These are phyloP conservation scores for Epithele typhae DNA, from an alignment of 768 basidiomycete species.

Conservation along the genomic window DNA sequence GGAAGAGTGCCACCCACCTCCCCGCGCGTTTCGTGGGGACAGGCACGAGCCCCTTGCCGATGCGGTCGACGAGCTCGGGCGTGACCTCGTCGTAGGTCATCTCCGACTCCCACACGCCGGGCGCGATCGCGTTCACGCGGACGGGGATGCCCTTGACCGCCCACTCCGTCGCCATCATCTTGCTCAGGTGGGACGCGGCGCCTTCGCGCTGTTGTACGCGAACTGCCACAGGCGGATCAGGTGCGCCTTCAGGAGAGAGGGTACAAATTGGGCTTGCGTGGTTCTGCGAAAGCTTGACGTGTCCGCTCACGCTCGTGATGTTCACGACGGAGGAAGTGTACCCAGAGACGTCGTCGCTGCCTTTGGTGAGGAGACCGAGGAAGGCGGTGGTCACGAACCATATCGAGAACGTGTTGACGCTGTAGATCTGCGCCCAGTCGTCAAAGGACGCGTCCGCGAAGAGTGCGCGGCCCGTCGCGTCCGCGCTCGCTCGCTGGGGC, in stretches of 20 bases:
- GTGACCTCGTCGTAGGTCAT: conserved; percentile 58
- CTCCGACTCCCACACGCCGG: conserved; percentile 73
- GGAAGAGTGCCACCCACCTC: conserved; percentile 44
- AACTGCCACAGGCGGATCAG: no score
- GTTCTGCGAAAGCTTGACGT: conserved; percentile 65
- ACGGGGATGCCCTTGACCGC: conserved; percentile 64
- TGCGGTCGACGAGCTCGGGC: conserved; percentile 42
- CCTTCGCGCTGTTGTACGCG: conserved; percentile 78
- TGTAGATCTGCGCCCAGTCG: conserved; percentile 57
- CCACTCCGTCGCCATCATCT: conserved; percentile 72
- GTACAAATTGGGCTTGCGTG: conserved; percentile 68
- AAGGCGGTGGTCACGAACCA: conserved; percentile 78
- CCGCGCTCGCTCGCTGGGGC: conserved; percentile 58
- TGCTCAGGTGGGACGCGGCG: conserved; percentile 72
- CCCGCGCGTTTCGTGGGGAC: conserved; percentile 63
- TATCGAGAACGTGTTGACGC: conserved; percentile 69
- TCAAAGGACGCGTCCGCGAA: conserved; percentile 66
- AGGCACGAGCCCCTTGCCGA: conserved; percentile 56
- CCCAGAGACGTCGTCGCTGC: conserved; percentile 51
- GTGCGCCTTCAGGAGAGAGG: no score
- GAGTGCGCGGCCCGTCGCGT: conserved; percentile 61
- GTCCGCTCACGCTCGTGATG: conserved; percentile 73
- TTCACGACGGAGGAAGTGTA: conserved; percentile 70
- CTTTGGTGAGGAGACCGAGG: conserved; percentile 69
- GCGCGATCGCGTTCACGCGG: conserved; percentile 69